Conservation (phyloP, 805 yeast genomes). For the Myxozyma udenii region DNA sequence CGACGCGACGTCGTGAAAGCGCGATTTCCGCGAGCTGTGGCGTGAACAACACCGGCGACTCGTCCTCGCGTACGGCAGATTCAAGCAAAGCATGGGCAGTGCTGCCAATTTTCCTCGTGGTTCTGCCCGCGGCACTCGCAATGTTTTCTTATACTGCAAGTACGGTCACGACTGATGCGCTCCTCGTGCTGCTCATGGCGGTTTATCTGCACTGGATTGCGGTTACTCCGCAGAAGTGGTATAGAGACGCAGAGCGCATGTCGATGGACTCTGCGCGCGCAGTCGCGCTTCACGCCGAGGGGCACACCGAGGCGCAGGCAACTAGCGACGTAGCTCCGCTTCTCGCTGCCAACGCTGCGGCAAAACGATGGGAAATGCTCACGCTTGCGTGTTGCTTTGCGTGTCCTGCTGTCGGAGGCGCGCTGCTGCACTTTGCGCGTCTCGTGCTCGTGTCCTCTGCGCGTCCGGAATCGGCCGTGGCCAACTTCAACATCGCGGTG, state of each 20-base stretch:
- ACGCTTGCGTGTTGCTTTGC: conserved; percentile 9
- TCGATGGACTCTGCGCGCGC: not conserved
- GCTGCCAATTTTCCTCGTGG: conserved; percentile 13
- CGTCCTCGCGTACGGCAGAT: no score
- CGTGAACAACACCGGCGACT: no score
- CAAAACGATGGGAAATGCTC: conserved; percentile 13
- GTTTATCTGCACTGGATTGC: conserved; percentile 13
- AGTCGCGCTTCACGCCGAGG: not conserved
- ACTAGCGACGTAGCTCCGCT: not conserved
- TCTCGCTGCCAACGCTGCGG: conserved; percentile 1
- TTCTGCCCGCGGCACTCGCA: conserved; percentile 11
- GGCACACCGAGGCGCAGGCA: not conserved
- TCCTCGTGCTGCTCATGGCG: conserved; percentile 13
- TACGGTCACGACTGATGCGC: conserved; percentile 7
- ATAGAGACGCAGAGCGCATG: conserved; percentile 12
- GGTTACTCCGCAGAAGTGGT: conserved; percentile 15
- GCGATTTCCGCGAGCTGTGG: no score
- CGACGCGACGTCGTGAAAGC: no score
- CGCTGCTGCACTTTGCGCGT: conserved; percentile 11
- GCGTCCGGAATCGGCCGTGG: no score
- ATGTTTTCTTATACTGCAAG: conserved; percentile 8
- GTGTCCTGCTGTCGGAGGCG: conserved; percentile 18
- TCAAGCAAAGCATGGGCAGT: no score
- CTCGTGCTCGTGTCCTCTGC: not conserved
- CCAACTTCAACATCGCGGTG: conserved; percentile 20